Base-by-base conservation (phyloP, 1,139 yeast species). In the Debaryomyces udenii region DNA sequence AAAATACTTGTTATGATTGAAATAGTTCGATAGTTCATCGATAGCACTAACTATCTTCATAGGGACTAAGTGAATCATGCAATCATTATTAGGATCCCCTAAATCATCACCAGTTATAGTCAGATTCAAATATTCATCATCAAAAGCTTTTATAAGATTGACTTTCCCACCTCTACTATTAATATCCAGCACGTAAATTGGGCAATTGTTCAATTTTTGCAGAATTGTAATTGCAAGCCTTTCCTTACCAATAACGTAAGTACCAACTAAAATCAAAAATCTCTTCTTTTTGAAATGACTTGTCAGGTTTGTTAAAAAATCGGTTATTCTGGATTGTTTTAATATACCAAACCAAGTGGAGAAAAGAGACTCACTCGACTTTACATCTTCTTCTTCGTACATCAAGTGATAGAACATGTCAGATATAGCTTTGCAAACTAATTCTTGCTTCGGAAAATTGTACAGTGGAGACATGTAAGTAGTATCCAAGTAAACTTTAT, bases 171-270 rank as follows among this genome's bases (percentile, higher is more conserved):
- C 69, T 49, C 86, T 74, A 39, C 76, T 66, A 20, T 68, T 61
- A 57, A 69, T 50, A 74, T 78, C 64, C 72, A 84, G 73, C 6
- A 70, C 66, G 45, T 56, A 51, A 67, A 83, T 66, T 59, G 82
- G 54, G 73, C 76, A 68, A 2, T 66, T 57, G 2, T 66, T 57
- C 13, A 88, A 57, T n/a, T 57, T 56, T 34, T 74, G 63, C 55
- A 91, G 93, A 24, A 88, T 72, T 1, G 80, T 70, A 7, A 88
- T 64, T 0, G 96, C 97, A 20, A 93, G 60, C 43, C 83, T 77
- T 57, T 93, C 99, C 58, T 93, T 93, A 2, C 99, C 98, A 31
- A 93, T 89, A 1, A 91, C 78, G 59, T 93, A 93, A 0, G 96
- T 84, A 0, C 98, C 98, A n/a, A 93, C 83, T 16, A 87, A 68